phyloP scores from a whole-genome alignment of 345 rosid genomes.

The Gossypium bickii region DNA sequence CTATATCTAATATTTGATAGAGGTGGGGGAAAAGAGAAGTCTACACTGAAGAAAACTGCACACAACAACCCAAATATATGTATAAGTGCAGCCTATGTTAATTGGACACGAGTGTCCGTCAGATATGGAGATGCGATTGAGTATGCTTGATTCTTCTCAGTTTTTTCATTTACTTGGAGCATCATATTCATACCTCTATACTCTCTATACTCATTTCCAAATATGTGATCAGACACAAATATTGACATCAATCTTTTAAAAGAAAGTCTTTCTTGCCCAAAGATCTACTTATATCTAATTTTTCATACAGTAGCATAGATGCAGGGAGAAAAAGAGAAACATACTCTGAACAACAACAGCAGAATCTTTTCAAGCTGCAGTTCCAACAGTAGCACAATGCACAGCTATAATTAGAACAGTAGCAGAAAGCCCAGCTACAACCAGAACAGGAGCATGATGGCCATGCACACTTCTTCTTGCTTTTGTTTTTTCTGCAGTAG shows the following conservation, averaged over 20 bases:
- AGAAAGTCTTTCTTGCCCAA: not conserved
- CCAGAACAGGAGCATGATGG: constrained; percentile 38
- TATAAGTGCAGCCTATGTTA: not conserved
- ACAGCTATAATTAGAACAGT: constrained; percentile 16
- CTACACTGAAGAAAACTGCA: too few species aligned
- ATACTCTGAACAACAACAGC: constrained; percentile 28
- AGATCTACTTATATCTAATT: not conserved
- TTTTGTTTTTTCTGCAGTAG: constrained; percentile 21
- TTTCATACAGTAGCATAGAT: constrained; percentile 9
- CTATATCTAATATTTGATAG: too few species aligned
- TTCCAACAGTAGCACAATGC: constrained; percentile 42
- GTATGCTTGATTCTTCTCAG: not conserved
- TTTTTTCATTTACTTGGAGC: not conserved
- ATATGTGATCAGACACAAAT: not conserved
- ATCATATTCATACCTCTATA: not conserved
- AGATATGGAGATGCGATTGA: not conserved
- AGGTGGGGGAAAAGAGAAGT: too few species aligned
- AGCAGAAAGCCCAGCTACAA: constrained; percentile 35
- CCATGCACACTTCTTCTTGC: constrained; percentile 32
- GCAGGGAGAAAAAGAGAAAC: constrained; percentile 21
- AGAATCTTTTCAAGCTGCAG: constrained; percentile 32
- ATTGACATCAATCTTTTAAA: not conserved
- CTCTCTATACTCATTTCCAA: not conserved
- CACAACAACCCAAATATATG: not conserved
- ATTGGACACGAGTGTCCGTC: not conserved